These are phyloP conservation scores for Escovopsis sp. DNA, from an alignment of 2,329 filamentous ascomycete species.

Conservation along the genomic window DNA sequence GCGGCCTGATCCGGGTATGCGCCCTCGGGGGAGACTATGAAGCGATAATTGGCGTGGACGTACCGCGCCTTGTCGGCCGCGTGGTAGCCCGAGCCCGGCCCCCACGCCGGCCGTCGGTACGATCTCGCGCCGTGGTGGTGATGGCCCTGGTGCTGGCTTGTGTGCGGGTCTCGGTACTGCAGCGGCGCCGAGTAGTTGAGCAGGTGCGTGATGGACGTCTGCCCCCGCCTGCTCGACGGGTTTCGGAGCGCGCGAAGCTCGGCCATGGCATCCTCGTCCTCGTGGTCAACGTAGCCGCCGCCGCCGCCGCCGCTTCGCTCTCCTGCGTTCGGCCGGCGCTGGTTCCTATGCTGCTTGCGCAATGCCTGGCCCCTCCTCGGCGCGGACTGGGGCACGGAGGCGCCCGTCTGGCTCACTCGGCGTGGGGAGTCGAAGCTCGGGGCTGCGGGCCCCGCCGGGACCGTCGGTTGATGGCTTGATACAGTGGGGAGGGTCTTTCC, in stretches of 20 bases:
- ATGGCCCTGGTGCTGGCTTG: too few relatives aligned
- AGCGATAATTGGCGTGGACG: slow-evolving; percentile 92
- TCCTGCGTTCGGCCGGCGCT: slow-evolving; percentile 48
- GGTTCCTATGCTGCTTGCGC: slow-evolving; percentile 73
- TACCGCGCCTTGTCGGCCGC: slow-evolving; percentile 80
- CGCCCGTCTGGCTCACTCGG: slow-evolving; percentile 26
- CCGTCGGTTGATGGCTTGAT: slow-evolving; percentile 25
- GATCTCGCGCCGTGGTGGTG: slow-evolving; percentile 32
- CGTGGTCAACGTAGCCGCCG: slow-evolving; percentile 42
- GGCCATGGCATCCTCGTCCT: slow-evolving; percentile 81
- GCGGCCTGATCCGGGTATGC: slow-evolving; percentile 67
- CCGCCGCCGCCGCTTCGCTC: slow-evolving; percentile 12
- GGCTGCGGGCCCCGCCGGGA: slow-evolving; percentile 27
- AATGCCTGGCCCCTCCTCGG: slow-evolving; percentile 63
- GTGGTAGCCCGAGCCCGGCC: slow-evolving; percentile 78
- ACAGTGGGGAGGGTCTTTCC: slow-evolving; percentile 38
- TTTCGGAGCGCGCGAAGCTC: slow-evolving; percentile 53
- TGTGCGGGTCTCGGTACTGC: slow-evolving; percentile 38
- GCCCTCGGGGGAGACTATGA: slow-evolving; percentile 74
- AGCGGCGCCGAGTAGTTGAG: slow-evolving; percentile 81
- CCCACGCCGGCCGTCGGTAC: slow-evolving; percentile 62
- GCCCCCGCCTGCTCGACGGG: slow-evolving; percentile 61
- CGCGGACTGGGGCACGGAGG: slow-evolving; percentile 20
- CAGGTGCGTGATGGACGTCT: slow-evolving; percentile 92
- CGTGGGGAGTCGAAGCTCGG: slow-evolving; percentile 36